Evolutionary conservation across 1,284 basidiomycete species (phyloP).

Genomic region (Pyrrhoderma noxium): DNA sequence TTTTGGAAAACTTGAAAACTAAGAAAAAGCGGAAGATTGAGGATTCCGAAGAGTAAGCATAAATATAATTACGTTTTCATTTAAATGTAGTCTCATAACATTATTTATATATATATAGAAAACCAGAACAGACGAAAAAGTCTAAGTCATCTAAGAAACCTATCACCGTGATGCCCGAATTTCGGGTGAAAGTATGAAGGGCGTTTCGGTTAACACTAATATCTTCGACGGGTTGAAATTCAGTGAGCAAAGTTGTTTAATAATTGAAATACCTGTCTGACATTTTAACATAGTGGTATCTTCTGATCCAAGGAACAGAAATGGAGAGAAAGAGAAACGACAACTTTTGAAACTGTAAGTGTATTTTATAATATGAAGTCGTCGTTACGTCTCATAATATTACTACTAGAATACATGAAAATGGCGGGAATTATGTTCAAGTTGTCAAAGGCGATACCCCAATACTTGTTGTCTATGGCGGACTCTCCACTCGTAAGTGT

Average conservation of each 20-base stretch:
- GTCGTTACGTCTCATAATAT: not conserved
- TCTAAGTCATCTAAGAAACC: constrained; percentile 54
- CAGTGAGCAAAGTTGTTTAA: constrained; percentile 41
- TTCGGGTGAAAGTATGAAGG: constrained; percentile 56
- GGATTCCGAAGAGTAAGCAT: constrained; percentile 42
- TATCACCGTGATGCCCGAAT: constrained; percentile 56
- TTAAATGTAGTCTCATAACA: not conserved
- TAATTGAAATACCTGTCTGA: not conserved
- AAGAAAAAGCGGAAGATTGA: constrained; percentile 70
- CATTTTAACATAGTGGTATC: constrained; percentile 50
- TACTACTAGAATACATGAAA: constrained; percentile 53
- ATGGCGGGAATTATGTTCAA: constrained; percentile 73
- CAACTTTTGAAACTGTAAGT: constrained; percentile 57
- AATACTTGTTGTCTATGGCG: constrained; percentile 61
- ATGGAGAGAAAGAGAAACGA: constrained; percentile 59
- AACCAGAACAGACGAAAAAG: constrained; percentile 60
- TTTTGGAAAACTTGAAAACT: constrained; percentile 50
- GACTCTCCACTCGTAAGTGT: constrained; percentile 45
- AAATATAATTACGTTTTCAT: not conserved
- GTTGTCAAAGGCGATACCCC: constrained; percentile 38
- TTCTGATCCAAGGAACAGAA: constrained; percentile 66
- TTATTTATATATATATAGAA: constrained; percentile 29
- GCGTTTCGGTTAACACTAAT: constrained; percentile 49
- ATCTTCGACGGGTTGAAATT: constrained; percentile 74
- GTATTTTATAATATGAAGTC: not conserved